These are phyloP conservation scores for Pseudogymnoascus sp. DNA, from an alignment of 2,329 filamentous ascomycete genomes.

Conservation along the genomic window DNA sequence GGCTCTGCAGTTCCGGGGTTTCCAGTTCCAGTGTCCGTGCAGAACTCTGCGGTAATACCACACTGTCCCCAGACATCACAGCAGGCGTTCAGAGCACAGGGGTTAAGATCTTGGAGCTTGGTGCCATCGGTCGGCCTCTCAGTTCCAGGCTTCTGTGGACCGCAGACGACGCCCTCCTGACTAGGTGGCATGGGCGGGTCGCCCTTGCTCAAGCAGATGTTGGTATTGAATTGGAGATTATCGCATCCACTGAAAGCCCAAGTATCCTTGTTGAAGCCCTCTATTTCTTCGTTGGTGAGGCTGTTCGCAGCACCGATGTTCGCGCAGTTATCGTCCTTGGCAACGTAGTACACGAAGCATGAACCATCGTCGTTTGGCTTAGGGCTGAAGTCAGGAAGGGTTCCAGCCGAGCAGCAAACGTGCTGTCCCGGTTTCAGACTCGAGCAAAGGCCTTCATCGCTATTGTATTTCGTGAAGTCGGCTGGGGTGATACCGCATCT, in stretches of 20 bases:
- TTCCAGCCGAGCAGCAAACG: constrained; percentile 30
- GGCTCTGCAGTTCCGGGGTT: constrained; percentile 30
- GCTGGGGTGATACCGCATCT: constrained; percentile 33
- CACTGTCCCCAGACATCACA: constrained; percentile 37
- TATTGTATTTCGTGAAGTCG: constrained; percentile 28
- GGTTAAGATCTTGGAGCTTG: constrained; percentile 32
- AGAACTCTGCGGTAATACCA: constrained; percentile 32
- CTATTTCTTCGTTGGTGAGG: constrained; percentile 30
- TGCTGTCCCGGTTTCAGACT: constrained; percentile 23
- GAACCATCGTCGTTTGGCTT: constrained; percentile 28
- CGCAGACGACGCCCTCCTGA: constrained; percentile 36
- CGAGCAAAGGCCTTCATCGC: constrained; percentile 23
- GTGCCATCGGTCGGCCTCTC: no score
- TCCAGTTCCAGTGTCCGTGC: constrained; percentile 25
- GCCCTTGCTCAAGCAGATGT: constrained; percentile 37
- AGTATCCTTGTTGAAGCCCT: constrained; percentile 35
- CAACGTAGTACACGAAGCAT: constrained; percentile 32
- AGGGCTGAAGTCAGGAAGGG: constrained; percentile 28
- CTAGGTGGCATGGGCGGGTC: constrained; percentile 35
- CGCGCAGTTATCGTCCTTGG: constrained; percentile 30
- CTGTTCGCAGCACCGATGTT: constrained; percentile 27
- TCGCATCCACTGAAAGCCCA: constrained; percentile 39
- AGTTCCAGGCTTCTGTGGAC: constrained; percentile 36
- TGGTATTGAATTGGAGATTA: constrained; percentile 24
- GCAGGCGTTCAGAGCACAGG: constrained; percentile 39